phyloP scores from a whole-genome alignment of 805 yeast genomes.

The Saccharomyces cerevisiae region DNA sequence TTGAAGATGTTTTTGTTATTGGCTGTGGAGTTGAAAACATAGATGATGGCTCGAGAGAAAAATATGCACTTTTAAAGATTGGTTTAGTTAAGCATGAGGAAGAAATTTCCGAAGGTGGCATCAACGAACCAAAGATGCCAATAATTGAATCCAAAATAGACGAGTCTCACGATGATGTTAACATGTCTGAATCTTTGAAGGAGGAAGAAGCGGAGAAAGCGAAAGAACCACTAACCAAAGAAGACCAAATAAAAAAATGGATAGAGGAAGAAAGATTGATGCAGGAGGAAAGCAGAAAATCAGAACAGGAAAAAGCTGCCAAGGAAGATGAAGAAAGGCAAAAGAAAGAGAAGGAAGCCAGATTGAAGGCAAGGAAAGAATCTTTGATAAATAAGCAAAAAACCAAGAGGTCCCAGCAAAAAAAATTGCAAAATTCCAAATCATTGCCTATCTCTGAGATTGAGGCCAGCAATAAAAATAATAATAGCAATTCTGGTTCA shows the following conservation, averaged over 20 bases:
- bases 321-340: conserved; percentile 1
- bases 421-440: not conserved
- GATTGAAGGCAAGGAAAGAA: not conserved
- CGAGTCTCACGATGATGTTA: not conserved
- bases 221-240: not conserved
- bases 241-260: not conserved
- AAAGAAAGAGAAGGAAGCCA: not conserved
- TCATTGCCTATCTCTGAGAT: not conserved
- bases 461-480: not conserved
- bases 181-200: not conserved
- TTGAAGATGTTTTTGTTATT: conserved; percentile 19
- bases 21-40: conserved; percentile 14
- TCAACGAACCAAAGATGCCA: not conserved
- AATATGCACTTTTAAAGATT: conserved; percentile 14
- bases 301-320: not conserved
- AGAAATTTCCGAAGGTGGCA: not conserved
- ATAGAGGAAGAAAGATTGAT: not conserved
- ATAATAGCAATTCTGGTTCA: not conserved
- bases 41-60: conserved; percentile 9
- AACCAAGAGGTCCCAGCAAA: not conserved
- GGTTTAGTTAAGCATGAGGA: conserved; percentile 4
- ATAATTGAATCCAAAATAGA: not conserved
- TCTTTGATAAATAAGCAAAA: not conserved
- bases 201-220: not conserved
- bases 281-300: conserved; percentile 1